phyloP scores from a whole-genome alignment of 129 eudicot species.

The Flaveria sonorensis region DNA sequence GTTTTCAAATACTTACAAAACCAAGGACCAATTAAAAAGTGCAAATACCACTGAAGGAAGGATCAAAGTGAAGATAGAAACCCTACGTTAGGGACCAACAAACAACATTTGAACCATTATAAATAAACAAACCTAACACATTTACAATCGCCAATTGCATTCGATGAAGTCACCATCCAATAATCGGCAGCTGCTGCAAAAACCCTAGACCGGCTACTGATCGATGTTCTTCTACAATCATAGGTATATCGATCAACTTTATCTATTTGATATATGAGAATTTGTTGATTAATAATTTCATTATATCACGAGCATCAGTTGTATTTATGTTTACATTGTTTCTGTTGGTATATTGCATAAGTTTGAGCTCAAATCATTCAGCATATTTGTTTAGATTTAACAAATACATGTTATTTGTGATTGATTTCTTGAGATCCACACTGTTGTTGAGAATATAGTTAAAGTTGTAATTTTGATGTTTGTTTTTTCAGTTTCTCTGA shows the following conservation, averaged over 20 bases:
- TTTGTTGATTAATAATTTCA: neutral
- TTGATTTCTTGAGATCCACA: neutral
- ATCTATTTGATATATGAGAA: neutral
- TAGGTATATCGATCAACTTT: conserved; percentile 10
- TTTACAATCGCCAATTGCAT: conserved; percentile 27
- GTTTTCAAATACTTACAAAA: neutral
- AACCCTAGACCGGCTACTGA: neutral
- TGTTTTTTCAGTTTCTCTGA: neutral
- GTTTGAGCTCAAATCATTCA: too few species aligned
- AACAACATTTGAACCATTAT: conserved; percentile 10
- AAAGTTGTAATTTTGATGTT: neutral
- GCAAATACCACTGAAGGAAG: neutral
- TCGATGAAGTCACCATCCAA: conserved; percentile 4
- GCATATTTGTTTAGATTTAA: too few species aligned
- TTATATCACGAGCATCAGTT: too few species aligned
- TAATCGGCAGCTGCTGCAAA: conserved; percentile 14
- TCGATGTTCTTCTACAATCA: neutral
- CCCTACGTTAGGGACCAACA: neutral
- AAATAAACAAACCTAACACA: conserved; percentile 22
- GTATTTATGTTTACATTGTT: too few species aligned
- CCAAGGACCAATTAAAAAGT: neutral
- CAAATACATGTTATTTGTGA: neutral
- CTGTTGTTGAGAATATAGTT: neutral
- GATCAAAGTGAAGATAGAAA: neutral
- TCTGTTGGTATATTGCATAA: too few species aligned